These are phyloP conservation scores for Leccinum uliginosum DNA, from an alignment of 768 basidiomycete genomes.

Conservation along the genomic window DNA sequence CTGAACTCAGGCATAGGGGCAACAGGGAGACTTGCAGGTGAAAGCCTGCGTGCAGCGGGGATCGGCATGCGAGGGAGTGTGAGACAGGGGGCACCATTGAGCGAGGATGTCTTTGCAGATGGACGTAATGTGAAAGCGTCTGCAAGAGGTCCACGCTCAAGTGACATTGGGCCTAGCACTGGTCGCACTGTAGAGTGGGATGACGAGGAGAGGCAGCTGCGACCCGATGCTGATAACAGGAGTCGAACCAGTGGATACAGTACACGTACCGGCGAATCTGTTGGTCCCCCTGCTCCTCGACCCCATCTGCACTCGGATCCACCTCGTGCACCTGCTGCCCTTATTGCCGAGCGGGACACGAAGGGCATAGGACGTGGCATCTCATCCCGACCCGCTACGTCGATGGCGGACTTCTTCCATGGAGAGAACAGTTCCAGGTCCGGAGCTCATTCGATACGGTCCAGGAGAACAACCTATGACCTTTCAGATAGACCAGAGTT, in stretches of 20 bases:
- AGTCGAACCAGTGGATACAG: constrained; percentile 23
- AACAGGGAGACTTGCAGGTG: constrained; percentile 54
- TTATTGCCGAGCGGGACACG: constrained; percentile 18
- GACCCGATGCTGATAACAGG: constrained; percentile 15
- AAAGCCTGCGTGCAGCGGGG: constrained; percentile 69
- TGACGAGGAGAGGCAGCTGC: constrained; percentile 20
- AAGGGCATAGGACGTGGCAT: constrained; percentile 15
- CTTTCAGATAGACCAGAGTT: constrained; percentile 22
- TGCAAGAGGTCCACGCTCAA: constrained; percentile 16
- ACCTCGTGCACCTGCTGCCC: constrained; percentile 11
- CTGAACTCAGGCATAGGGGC: constrained; percentile 40
- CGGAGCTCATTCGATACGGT: constrained; percentile 13
- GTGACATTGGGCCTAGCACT: constrained; percentile 1
- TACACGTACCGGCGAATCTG: constrained; percentile 17
- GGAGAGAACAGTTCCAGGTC: constrained; percentile 13
- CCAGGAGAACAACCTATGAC: constrained; percentile 24
- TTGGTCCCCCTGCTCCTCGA: constrained; percentile 16
- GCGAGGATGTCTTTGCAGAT: constrained; percentile 36
- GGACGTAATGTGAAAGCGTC: constrained; percentile 17
- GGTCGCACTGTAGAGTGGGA: constrained; percentile 22
- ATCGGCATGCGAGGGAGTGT: constrained; percentile 39
- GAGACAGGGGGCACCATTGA: constrained; percentile 24
- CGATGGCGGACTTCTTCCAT: constrained; percentile 50
- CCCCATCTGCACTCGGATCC: constrained; percentile 26
- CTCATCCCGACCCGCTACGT: constrained; percentile 45